Percentiles rank a stretch among this genome's conserved stretches.
Evolutionary conservation across 371 early-diverging fungal species (phyloP).

Genomic region (Encephalitozoon hellem): DNA sequence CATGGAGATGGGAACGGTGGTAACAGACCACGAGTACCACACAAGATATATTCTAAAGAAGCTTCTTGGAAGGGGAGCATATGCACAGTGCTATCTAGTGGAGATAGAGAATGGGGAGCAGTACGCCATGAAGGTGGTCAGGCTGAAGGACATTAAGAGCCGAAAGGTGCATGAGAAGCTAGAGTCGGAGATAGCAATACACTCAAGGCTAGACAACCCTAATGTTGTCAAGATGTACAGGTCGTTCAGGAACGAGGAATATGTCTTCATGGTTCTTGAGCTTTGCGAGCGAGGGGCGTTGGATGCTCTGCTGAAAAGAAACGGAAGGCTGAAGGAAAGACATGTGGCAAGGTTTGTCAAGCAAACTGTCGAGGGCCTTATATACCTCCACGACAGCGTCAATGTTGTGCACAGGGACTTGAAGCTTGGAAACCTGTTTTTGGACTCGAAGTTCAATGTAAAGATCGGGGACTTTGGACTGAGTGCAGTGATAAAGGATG

Average conservation of each 20-base stretch:
- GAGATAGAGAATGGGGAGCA: slow-evolving; percentile 57
- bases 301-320: slow-evolving; percentile 69
- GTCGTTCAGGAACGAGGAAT: slow-evolving; percentile 74
- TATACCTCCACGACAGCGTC: slow-evolving; percentile 71
- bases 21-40: slow-evolving; percentile 41
- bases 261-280: slow-evolving; percentile 84
- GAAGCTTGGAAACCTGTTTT: slow-evolving; percentile 85
- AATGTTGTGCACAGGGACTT: slow-evolving; percentile 88
- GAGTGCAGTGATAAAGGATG: slow-evolving; percentile 64
- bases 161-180: slow-evolving; percentile 50
- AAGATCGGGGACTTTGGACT: slow-evolving; percentile 94
- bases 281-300: slow-evolving; percentile 83
- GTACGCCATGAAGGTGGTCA: slow-evolving; percentile 72
- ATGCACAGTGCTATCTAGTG: slow-evolving; percentile 73
- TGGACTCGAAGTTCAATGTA: slow-evolving; percentile 70
- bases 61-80: slow-evolving; percentile 69
- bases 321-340: slow-evolving; percentile 71
- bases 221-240: slow-evolving; percentile 73
- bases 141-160: slow-evolving; percentile 45
- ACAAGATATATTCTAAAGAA: slow-evolving; percentile 46
- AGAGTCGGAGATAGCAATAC: slow-evolving; percentile 77
- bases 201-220: slow-evolving; percentile 67
- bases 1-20: slow-evolving; percentile 39
- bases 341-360: slow-evolving; percentile 75
- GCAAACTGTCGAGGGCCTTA: slow-evolving; percentile 72